Conservation (phyloP, 2,329 filamentous ascomycete genomes). For the Biscogniauxia marginata region DNA sequence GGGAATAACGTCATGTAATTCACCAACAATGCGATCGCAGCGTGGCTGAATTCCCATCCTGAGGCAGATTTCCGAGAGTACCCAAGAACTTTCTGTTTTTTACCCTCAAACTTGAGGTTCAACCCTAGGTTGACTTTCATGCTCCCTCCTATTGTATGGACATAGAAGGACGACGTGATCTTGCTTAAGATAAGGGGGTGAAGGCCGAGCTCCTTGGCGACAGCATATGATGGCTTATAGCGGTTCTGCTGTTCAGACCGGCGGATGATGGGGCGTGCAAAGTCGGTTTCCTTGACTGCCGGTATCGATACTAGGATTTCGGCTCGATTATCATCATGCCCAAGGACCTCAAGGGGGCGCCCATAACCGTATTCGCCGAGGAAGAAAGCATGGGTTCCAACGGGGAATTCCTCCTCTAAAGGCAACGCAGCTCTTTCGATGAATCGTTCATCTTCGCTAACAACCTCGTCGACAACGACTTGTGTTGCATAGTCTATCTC, state of each 20-base stretch:
- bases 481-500: conserved; percentile 92
- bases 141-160: conserved; percentile 69
- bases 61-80: conserved; percentile 84
- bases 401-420: conserved; percentile 87
- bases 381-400: conserved; percentile 83
- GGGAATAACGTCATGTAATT: conserved; percentile 94
- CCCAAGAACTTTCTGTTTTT: conserved; percentile 91
- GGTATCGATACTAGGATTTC: conserved; percentile 75
- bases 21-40: conserved; percentile 75
- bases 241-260: conserved; percentile 68
- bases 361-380: conserved; percentile 92
- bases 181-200: conserved; percentile 90
- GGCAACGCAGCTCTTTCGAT: conserved; percentile 85
- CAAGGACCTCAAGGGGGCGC: conserved; percentile 78
- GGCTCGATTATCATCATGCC: conserved; percentile 71
- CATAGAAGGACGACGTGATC: conserved; percentile 90
- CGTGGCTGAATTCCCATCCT: conserved; percentile 94
- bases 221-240: conserved; percentile 85
- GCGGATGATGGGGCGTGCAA: conserved; percentile 71
- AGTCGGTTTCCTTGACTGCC: conserved; percentile 74
- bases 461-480: conserved; percentile 82
- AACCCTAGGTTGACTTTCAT: conserved; percentile 86
- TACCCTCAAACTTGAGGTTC: conserved; percentile 95
- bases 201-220: conserved; percentile 77
- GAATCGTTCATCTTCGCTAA: conserved; percentile 90